Conservation (phyloP, 129 eudicot species). For the Saposhnikovia divaricata region DNA sequence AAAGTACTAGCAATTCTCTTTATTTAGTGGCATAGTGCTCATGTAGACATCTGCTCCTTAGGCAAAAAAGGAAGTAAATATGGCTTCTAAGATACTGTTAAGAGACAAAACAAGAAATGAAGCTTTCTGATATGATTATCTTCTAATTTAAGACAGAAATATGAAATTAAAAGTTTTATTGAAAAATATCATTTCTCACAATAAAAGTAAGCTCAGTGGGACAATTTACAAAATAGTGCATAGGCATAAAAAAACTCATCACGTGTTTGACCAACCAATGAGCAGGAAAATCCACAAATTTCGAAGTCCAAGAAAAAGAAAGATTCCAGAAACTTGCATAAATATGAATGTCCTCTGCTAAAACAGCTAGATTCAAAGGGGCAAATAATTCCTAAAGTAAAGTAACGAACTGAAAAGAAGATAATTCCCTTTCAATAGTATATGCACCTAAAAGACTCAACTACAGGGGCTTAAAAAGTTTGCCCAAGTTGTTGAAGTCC, state of each 20-base stretch:
- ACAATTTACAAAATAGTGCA: not conserved
- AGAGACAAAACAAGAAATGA: not conserved
- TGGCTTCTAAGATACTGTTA: not conserved
- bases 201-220: not conserved
- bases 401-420: not conserved
- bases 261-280: not conserved
- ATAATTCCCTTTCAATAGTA: not conserved
- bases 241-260: not conserved
- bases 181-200: not conserved
- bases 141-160: not conserved
- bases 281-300: not conserved
- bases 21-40: not conserved
- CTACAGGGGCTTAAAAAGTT: not conserved
- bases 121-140: too few relatives aligned
- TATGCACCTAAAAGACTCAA: not conserved
- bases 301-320: not conserved
- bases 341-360: not conserved
- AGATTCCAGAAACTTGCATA: not conserved
- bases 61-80: not conserved
- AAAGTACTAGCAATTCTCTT: not conserved
- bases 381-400: not conserved
- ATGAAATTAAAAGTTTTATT: too few relatives aligned
- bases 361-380: not conserved
- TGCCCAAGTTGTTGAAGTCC: not conserved
- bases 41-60: not conserved